phyloP scores from a whole-genome alignment of 177 flowering plant genomes.

The Tripterygium wilfordii region DNA sequence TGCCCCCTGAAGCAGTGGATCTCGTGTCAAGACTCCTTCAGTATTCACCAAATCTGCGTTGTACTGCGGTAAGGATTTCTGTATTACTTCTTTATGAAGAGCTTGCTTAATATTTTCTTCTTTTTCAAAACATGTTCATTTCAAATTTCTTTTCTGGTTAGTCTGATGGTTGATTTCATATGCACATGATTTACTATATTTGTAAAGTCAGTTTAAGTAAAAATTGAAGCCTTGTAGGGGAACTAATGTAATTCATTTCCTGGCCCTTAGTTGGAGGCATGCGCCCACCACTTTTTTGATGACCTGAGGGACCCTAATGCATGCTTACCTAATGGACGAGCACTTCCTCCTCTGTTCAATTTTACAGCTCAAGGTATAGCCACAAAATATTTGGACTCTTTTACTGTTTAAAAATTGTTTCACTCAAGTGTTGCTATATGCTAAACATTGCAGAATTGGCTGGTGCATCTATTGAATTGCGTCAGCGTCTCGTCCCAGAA shows the following conservation, averaged over 20 bases:
- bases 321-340: conserved; percentile 69
- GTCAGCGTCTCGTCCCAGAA: conserved; percentile 15
- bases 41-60: conserved; percentile 86
- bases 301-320: conserved; percentile 74
- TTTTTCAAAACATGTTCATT: too few relatives aligned
- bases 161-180: neutral
- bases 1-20: conserved; percentile 94
- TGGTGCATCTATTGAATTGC: conserved; percentile 13
- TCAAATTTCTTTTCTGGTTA: neutral
- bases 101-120: too few relatives aligned
- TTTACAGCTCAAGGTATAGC: conserved; percentile 81
- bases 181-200: too few relatives aligned
- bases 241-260: neutral
- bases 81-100: neutral
- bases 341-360: conserved; percentile 76
- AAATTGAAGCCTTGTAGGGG: neutral
- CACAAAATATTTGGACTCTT: too few relatives aligned
- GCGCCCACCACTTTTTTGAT: conserved; percentile 91
- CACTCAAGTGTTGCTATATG: too few relatives aligned
- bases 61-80: conserved; percentile 70
- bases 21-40: conserved; percentile 93
- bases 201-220: too few relatives aligned
- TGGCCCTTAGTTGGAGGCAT: conserved; percentile 73
- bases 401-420: too few relatives aligned
- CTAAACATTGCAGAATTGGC: conserved; percentile 15